These are phyloP conservation scores for Yamagishiella unicocca DNA, from an alignment of 139 green algal species.

Conservation along the genomic window DNA sequence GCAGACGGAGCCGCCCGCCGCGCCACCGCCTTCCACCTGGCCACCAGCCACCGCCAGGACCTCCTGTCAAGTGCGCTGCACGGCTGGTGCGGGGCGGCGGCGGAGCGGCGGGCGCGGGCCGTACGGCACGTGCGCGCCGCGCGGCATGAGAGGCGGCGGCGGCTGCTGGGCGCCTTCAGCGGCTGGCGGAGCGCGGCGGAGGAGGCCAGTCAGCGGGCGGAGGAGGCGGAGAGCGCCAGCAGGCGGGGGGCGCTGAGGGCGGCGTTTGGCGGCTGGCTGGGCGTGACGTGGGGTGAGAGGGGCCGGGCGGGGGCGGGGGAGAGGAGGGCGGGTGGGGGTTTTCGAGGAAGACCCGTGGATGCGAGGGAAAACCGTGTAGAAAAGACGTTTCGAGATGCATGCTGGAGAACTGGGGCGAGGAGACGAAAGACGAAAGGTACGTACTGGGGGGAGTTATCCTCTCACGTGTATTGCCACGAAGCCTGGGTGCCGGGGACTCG, in stretches of 20 bases:
- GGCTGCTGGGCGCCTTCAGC: constrained; percentile 33
- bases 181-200: constrained; percentile 25
- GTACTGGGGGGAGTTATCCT: no score
- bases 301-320: no score
- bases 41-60: not conserved
- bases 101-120: not conserved
- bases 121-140: not conserved
- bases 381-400: no score
- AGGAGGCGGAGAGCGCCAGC: not conserved
- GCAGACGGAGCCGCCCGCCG: not conserved
- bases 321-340: no score
- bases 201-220: constrained; percentile 9
- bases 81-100: constrained; percentile 16
- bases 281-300: not conserved
- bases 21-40: not conserved
- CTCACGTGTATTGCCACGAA: no score
- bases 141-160: not conserved
- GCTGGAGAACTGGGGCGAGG: no score
- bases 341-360: no score
- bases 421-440: no score
- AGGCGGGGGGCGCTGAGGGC: constrained; percentile 3
- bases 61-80: not conserved
- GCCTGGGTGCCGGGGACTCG: no score
- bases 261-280: constrained; percentile 32
- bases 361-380: not conserved